These are phyloP conservation scores for Leccinum pachyderme DNA, from an alignment of 1,284 basidiomycete genomes.

Conservation along the genomic window DNA sequence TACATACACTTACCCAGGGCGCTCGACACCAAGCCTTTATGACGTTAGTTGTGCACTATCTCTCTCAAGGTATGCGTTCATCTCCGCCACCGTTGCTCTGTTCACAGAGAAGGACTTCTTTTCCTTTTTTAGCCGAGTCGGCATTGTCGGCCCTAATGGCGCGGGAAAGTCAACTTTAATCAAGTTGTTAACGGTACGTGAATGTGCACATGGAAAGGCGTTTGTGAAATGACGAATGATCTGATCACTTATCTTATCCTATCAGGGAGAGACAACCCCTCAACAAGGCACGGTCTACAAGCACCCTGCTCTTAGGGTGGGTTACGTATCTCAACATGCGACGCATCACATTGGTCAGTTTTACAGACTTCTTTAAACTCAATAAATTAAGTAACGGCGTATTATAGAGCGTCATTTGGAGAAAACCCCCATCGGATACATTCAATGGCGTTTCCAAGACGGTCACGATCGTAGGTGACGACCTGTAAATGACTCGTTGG, in stretches of 20 bases:
- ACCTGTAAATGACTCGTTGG: slow-evolving; percentile 10
- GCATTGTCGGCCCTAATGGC: slow-evolving; percentile 89
- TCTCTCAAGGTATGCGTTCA: slow-evolving; percentile 69
- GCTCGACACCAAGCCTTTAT: slow-evolving; percentile 77
- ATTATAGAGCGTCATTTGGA: slow-evolving; percentile 82
- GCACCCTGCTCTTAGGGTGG: slow-evolving; percentile 93
- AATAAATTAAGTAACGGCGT: slow-evolving; percentile 18
- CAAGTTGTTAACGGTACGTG: slow-evolving; percentile 84
- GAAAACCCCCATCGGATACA: slow-evolving; percentile 94
- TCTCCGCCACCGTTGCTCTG: slow-evolving; percentile 23
- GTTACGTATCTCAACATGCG: slow-evolving; percentile 97
- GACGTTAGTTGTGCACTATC: slow-evolving; percentile 93
- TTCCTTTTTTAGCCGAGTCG: slow-evolving; percentile 65
- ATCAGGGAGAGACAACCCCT: slow-evolving; percentile 87
- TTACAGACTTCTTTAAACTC: slow-evolving; percentile 13
- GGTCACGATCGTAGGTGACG: slow-evolving; percentile 85
- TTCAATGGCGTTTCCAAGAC: slow-evolving; percentile 99
- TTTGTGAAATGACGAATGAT: slow-evolving; percentile 12
- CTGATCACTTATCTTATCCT: background rate
- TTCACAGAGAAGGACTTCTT: slow-evolving; percentile 22
- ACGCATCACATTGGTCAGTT: slow-evolving; percentile 85
- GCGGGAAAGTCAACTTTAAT: slow-evolving; percentile 97
- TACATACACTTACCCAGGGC: slow-evolving; percentile 95
- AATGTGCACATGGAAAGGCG: slow-evolving; percentile 7
- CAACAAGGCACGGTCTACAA: slow-evolving; percentile 95